Evolutionary conservation across 176 grass and related monocot genomes (phyloP), one percentile per base, ranked within the genome.

Genomic region (Aegilops sharonensis): DNA sequence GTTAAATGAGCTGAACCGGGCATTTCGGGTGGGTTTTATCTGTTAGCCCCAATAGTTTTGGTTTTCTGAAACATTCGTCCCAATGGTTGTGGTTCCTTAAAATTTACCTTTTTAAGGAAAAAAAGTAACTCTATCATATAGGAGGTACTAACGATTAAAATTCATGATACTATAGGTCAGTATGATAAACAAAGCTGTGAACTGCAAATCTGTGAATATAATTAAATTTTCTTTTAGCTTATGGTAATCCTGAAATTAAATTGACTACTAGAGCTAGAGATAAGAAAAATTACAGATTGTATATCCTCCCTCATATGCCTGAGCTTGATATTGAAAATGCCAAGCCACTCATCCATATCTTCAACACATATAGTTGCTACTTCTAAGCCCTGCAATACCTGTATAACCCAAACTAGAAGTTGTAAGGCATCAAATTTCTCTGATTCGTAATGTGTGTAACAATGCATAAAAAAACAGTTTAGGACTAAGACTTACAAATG

Each of bases 281-380:
- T 29, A 24, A 31, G 43, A 47, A 59, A 78, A 9, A 88, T 37
- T 93, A 98, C 96, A 64, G 96, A 95, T 91, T 98, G 90, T 86
- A 98, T 95, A 78, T 98, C 96, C 83, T 95, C 96, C 67, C 93
- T 95, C 96, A 98, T 98, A 89, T 98, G 96, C 64, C 91, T 89
- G 42, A 98, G 96, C 79, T 98, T 98, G 64, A 95, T 89, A 90
- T 98, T 98, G 78, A 98, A 98, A 91, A 95, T 98, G 34, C 91
- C 90, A 71, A 98, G 90, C 96, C 96, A 98, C 80, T 95, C 96
- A 82, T 98, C 93, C 90, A 98, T 95, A 90, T 98, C 96, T 81
- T 95, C 93, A 78, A 98, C 90, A 80, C 88, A 94, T 85, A 94
- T 82, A 63, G 45, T 95, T 57, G 93, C 90, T 81, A 70, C 78